phyloP scores from a whole-genome alignment of 164 flowering plant species.

The Euptelea pleiosperma region DNA sequence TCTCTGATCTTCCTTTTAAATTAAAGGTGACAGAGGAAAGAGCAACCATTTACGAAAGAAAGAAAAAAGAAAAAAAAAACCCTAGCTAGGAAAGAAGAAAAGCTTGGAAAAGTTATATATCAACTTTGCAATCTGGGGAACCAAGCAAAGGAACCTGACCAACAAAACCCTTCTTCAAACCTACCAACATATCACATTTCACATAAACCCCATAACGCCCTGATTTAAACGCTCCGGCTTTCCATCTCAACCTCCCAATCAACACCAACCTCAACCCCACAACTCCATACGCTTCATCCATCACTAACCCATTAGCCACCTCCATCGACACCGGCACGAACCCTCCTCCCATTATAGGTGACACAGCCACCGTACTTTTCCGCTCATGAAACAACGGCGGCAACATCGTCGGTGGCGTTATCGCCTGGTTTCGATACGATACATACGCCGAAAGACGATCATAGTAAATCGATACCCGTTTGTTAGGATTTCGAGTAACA shows the following conservation, averaged over 20 bases:
- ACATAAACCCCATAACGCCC: slow-evolving; percentile 47
- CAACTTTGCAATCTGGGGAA: slow-evolving; percentile 59
- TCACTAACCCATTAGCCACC: slow-evolving; percentile 47
- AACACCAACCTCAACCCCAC: slow-evolving; percentile 57
- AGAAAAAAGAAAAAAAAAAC: too few relatives aligned
- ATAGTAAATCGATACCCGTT: slow-evolving; percentile 49
- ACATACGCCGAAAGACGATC: slow-evolving; percentile 55
- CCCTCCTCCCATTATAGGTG: slow-evolving; percentile 52
- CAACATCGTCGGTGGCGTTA: slow-evolving; percentile 52
- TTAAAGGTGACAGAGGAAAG: too few relatives aligned
- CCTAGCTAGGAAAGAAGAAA: too few relatives aligned
- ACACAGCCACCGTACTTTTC: slow-evolving; percentile 52
- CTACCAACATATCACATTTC: slow-evolving; percentile 65
- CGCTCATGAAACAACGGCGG: slow-evolving; percentile 54
- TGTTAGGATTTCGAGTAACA: slow-evolving; percentile 67
- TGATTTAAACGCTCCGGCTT: slow-evolving; percentile 50
- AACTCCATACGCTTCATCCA: slow-evolving; percentile 63
- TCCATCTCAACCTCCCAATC: slow-evolving; percentile 66
- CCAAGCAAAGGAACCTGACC: slow-evolving; percentile 73
- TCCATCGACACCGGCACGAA: slow-evolving; percentile 57
- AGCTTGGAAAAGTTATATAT: slow-evolving; percentile 13
- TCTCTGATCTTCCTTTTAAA: too few relatives aligned
- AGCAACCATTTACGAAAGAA: too few relatives aligned
- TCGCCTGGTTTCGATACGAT: slow-evolving; percentile 50
- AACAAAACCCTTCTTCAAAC: slow-evolving; percentile 47